Evolutionary conservation across 805 yeast genomes (phyloP), one percentile per base, ranked within the genome.

Genomic region (Ogataea paraovalis): DNA sequence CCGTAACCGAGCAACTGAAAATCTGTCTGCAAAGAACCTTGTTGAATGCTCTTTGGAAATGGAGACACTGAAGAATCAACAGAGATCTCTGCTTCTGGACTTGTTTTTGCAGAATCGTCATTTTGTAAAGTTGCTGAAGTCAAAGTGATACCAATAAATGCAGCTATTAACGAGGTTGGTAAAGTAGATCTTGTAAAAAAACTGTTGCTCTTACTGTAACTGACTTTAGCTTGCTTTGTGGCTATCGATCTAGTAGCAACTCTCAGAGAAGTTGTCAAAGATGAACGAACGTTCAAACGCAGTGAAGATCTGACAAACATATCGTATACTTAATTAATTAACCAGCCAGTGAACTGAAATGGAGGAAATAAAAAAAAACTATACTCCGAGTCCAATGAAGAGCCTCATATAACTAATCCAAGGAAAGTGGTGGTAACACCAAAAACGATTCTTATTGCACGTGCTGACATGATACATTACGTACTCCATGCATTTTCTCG

Each of bases 1-100:
- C 99, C 98, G 47, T 79, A 75, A 0, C 96, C 98, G 3, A 94
- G 58, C 28, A 91, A 64, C 20, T 76, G 69, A 61, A 73, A 86
- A 3, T 69, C 61, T 1, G 55, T 52, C 4, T 43, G 39, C 13
- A 61, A 43, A 19, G 55, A 47, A 10, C 56, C 54, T 7, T 51
- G 49, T 4, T 44, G 38, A 5, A 62, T 50, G 7, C 43, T 34
- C n/a, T 50, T 42, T 5, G 69, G 67, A 32, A 67, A 56, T 13
- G 66, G 52, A 18, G 61, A 59, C 18, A 67, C 64, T 1, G 59
- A 50, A 14, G 59, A 48, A 39, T 59, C 62, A 12, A 66, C 66
- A 4, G 55, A 45, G 21, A 61, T 49, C 2, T 51, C 45, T 10
- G 48, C 33, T 3, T 36, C 41, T 14, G 53, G 53, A 33, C 44